phyloP scores from a whole-genome alignment of 179 eudicot species.

The Gypsophila paniculata region DNA sequence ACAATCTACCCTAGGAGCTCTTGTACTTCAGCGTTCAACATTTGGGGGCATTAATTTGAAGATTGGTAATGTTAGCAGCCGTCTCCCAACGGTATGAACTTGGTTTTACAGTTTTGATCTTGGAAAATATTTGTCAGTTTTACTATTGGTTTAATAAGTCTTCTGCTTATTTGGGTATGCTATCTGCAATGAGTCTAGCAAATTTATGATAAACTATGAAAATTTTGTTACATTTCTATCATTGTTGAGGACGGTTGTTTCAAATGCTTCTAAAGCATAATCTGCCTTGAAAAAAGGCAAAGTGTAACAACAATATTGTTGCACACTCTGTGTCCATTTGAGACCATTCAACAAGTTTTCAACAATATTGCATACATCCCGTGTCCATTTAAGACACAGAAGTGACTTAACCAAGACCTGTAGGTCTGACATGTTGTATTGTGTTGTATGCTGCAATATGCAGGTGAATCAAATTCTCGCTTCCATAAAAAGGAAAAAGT shows the following conservation, averaged over 20 bases:
- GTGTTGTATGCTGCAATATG: slow-evolving; percentile 24
- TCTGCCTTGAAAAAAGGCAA: not conserved
- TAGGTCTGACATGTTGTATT: slow-evolving; percentile 10
- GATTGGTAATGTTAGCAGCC: slow-evolving; percentile 88
- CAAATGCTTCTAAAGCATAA: not conserved
- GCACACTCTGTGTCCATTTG: too few relatives aligned
- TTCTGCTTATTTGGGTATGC: not conserved
- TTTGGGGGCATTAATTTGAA: slow-evolving; percentile 92
- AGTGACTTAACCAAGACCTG: not conserved
- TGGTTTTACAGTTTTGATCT: slow-evolving; percentile 8
- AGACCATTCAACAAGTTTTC: too few relatives aligned
- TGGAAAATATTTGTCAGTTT: not conserved
- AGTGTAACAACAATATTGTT: not conserved
- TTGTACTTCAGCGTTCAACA: slow-evolving; percentile 80
- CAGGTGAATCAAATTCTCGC: slow-evolving; percentile 87
- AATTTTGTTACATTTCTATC: slow-evolving; percentile 8
- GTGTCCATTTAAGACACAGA: slow-evolving; percentile 14
- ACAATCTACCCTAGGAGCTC: slow-evolving; percentile 78
- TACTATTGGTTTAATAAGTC: not conserved
- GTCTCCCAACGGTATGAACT: slow-evolving; percentile 81
- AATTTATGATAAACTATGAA: not conserved
- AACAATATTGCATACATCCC: not conserved
- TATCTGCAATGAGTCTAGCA: not conserved
- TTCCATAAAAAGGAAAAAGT: slow-evolving; percentile 91
- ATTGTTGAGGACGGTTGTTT: slow-evolving; percentile 2